phyloP scores from a whole-genome alignment of 176 grass and related monocot species.

The Tillandsia fasciculata region DNA sequence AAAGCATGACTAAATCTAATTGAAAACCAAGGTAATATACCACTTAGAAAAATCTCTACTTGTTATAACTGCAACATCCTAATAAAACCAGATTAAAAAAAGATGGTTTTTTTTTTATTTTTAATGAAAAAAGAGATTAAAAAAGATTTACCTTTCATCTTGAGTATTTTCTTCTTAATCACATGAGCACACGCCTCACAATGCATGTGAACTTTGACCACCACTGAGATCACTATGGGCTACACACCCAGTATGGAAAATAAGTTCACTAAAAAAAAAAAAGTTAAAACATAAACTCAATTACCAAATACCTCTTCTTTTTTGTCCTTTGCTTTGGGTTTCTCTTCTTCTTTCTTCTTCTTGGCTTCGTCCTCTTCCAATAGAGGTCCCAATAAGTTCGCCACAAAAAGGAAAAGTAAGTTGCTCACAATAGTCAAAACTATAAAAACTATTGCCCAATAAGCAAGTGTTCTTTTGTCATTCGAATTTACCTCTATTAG shows the following conservation, averaged over 20 bases:
- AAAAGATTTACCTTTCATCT: constrained; percentile 71
- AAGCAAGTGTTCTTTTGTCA: no score
- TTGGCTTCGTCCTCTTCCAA: constrained; percentile 31
- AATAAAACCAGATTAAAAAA: not conserved
- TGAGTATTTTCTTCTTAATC: constrained; percentile 72
- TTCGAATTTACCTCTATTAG: no score
- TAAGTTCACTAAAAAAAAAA: not conserved
- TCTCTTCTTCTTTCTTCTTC: constrained; percentile 25
- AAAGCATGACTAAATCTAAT: no score
- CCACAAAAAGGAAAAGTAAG: no score
- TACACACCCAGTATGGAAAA: not conserved
- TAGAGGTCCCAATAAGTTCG: no score
- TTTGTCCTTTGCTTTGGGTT: constrained; percentile 40
- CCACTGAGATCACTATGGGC: constrained; percentile 48
- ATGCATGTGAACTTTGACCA: constrained; percentile 87
- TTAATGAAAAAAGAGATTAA: no score
- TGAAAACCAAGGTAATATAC: no score
- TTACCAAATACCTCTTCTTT: constrained; percentile 2
- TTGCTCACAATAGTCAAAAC: no score
- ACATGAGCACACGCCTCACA: constrained; percentile 64
- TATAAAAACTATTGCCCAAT: no score
- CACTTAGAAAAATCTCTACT: no score
- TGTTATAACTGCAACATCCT: no score
- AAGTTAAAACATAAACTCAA: not conserved
- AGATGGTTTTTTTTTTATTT: not conserved